Percentiles rank a stretch among this genome's conserved stretches.
Evolutionary conservation across 495 filamentous ascomycete species (phyloP).

Genomic region (Terfezia boudieri): DNA sequence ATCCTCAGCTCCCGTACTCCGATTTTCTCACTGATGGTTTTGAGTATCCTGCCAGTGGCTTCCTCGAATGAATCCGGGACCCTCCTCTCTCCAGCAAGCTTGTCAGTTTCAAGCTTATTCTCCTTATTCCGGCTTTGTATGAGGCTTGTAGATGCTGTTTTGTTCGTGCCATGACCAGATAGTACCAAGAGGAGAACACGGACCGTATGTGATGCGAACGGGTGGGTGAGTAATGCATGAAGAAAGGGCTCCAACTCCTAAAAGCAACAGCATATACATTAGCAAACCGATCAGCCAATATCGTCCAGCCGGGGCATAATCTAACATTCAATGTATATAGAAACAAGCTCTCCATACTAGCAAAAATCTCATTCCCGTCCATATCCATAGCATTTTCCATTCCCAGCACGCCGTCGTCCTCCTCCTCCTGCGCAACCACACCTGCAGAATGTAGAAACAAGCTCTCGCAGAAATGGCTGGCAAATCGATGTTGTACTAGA

Average conservation of each 20-base stretch:
- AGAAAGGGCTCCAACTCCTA: conserved; percentile 60
- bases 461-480: conserved; percentile 88
- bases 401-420: conserved; percentile 25
- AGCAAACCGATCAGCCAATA: neutral
- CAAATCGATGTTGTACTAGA: conserved; percentile 83
- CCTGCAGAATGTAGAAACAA: conserved; percentile 66
- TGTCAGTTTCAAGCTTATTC: conserved; percentile 33
- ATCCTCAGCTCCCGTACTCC: conserved; percentile 32
- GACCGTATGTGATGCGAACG: conserved; percentile 77
- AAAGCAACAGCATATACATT: neutral
- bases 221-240: conserved; percentile 63
- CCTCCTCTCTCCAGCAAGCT: conserved; percentile 25
- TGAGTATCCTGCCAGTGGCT: conserved; percentile 57
- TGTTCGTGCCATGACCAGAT: conserved; percentile 53
- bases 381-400: conserved; percentile 7
- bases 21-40: conserved; percentile 32
- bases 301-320: neutral
- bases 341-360: conserved; percentile 68
- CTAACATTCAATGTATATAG: conserved; percentile 41
- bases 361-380: conserved; percentile 16
- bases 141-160: conserved; percentile 39
- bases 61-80: conserved; percentile 53
- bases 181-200: conserved; percentile 67
- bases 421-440: conserved; percentile 42
- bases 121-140: conserved; percentile 83